Base-by-base conservation (phyloP, 2,329 filamentous ascomycete genomes). In the Dactylellina haptotyla region DNA sequence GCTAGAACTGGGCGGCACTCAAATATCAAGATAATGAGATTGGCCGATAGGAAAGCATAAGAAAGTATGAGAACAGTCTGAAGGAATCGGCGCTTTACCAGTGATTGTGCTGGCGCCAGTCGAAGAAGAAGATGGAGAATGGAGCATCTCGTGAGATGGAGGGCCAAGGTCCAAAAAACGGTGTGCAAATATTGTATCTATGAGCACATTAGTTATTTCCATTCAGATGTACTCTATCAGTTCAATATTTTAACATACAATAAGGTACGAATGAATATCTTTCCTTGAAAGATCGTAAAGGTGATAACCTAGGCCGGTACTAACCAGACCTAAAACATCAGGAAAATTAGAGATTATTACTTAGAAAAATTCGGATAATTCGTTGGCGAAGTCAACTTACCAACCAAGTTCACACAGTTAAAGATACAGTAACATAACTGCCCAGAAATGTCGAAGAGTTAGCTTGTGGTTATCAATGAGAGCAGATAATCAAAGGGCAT, bases 181-280 rank as follows among this genome's bases (percentile, higher is more conserved):
- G 70, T 75, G 54, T 75, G 70, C 18, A 75, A 51, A 39, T 67
- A 75, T 64, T 75, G 70, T 39, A 75, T 54, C 69, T 73, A 57
- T 8, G 1, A 23, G 3, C 6, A 57, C 30, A 26, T 50, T 18
- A 32, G 28, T 18, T 10, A 8, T 4, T 23, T 14, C 25, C 14
- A 18, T 18, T 25, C 4, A 12, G 18, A 25, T 20, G 6, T 18
- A 1, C 9, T n/a, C 5, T 28, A 20, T 28, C 23, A 5, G 20
- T 10, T 23, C 16, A 12, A 25, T 26, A 54, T 30, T 20, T 14
- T 20, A 5, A 56, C 61, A 56, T 25, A 73, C 69, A 51, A 75
- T 48, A 3, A 75, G 63, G 28, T 54, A 67, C 6, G 58, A 69
- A 37, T 75, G 51, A 26, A 75, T 75, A 39, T 69, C 70, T 41